phyloP scores from a whole-genome alignment of 78 protist genomes.

The Speleostelium caveatum region DNA sequence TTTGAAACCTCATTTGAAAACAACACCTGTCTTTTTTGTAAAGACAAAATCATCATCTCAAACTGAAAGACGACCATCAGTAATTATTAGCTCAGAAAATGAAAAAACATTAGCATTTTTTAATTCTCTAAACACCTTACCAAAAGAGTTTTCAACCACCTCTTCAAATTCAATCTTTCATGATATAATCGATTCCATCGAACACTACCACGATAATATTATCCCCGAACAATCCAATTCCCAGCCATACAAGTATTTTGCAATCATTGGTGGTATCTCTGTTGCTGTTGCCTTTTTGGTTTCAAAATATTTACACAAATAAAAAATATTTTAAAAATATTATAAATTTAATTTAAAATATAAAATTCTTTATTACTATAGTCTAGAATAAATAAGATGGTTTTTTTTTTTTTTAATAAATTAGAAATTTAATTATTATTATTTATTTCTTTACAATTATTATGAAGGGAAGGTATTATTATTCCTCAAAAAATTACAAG shows the following conservation, averaged over 20 bases:
- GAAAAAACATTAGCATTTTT: background rate
- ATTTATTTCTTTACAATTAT: no score
- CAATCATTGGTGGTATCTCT: background rate
- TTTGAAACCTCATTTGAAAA: background rate
- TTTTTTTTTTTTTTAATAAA: no score
- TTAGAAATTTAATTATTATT: no score
- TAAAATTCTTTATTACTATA: no score
- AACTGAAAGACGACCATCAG: background rate
- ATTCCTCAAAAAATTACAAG: no score
- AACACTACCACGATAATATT: background rate
- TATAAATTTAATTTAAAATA: no score
- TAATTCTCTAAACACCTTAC: background rate
- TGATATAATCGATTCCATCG: conserved; percentile 7
- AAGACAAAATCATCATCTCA: conserved; percentile 6
- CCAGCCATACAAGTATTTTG: background rate
- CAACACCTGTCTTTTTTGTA: conserved; percentile 11
- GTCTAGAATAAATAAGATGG: no score
- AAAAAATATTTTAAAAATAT: background rate
- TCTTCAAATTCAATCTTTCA: background rate
- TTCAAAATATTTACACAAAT: background rate
- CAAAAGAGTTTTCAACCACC: conserved; percentile 10
- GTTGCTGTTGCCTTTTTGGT: conserved; percentile 14
- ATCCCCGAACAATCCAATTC: background rate
- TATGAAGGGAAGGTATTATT: no score
- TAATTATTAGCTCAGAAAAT: background rate